phyloP scores from a whole-genome alignment of 163 green algal genomes.

The Scenedesmus sp. region DNA sequence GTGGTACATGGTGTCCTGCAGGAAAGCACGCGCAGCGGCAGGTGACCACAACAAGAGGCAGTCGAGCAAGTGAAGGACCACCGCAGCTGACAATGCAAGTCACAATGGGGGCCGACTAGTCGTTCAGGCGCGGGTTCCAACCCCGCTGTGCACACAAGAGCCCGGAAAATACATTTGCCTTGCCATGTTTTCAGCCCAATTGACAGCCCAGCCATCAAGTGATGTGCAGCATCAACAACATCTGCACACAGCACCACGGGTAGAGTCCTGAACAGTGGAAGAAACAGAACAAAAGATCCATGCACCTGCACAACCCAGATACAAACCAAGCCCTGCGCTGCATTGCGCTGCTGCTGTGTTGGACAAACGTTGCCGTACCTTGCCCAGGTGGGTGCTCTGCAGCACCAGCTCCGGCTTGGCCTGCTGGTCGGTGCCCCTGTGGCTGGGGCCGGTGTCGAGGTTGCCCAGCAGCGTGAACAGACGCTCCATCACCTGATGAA shows the following conservation, averaged over 20 bases:
- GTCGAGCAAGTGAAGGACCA: too few species aligned
- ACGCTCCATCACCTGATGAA: conserved; percentile 74
- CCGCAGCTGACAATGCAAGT: neutral
- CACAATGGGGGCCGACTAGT: neutral
- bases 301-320: too few species aligned
- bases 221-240: too few species aligned
- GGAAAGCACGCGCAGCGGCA: neutral
- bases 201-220: too few species aligned
- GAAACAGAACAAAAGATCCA: too few species aligned
- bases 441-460: conserved; percentile 65
- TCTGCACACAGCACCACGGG: too few species aligned
- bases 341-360: neutral
- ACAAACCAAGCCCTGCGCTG: neutral
- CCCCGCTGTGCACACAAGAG: too few species aligned
- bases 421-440: conserved; percentile 46
- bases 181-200: too few species aligned
- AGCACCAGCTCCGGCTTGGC: conserved; percentile 52
- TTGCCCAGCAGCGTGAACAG: conserved; percentile 84
- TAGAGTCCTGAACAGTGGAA: too few species aligned
- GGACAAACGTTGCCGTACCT: neutral
- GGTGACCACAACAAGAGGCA: too few species aligned
- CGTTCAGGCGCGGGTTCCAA: too few species aligned
- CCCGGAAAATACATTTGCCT: too few species aligned
- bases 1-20: conserved; percentile 55
- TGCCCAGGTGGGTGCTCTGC: conserved; percentile 47